These are phyloP conservation scores for Pythium guiyangense DNA, from an alignment of 352 stramenopile genomes.

Conservation along the genomic window DNA sequence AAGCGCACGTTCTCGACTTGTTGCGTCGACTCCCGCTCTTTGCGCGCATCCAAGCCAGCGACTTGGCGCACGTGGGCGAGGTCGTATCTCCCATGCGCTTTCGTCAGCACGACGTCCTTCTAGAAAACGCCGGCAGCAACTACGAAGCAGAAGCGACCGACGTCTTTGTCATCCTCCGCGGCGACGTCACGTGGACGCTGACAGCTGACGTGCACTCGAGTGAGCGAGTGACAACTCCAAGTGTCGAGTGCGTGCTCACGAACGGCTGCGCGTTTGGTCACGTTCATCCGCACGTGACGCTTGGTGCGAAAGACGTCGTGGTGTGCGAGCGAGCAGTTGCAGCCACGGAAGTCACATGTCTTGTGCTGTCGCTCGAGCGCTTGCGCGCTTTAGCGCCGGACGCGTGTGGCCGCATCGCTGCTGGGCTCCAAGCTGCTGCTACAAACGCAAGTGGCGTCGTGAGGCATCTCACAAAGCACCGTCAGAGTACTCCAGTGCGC, in stretches of 20 bases:
- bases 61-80: background rate
- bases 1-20: background rate
- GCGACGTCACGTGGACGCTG: conserved; percentile 3
- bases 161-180: conserved; percentile 1
- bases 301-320: background rate
- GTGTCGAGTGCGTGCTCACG: background rate
- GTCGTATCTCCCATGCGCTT: background rate
- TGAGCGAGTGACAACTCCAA: background rate
- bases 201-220: background rate
- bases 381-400: too few species aligned
- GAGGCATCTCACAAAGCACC: too few species aligned
- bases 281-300: background rate
- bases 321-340: background rate
- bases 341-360: background rate
- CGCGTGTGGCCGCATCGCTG: too few species aligned
- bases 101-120: background rate
- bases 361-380: too few species aligned
- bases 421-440: too few species aligned
- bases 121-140: background rate
- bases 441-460: too few species aligned
- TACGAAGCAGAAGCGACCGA: too few species aligned
- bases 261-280: conserved; percentile 4
- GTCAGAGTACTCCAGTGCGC: too few species aligned
- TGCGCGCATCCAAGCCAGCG: background rate
- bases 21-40: conserved; percentile 2